Evolutionary conservation across 352 stramenopile genomes (phyloP).

Genomic region (Pythium graminicola): DNA sequence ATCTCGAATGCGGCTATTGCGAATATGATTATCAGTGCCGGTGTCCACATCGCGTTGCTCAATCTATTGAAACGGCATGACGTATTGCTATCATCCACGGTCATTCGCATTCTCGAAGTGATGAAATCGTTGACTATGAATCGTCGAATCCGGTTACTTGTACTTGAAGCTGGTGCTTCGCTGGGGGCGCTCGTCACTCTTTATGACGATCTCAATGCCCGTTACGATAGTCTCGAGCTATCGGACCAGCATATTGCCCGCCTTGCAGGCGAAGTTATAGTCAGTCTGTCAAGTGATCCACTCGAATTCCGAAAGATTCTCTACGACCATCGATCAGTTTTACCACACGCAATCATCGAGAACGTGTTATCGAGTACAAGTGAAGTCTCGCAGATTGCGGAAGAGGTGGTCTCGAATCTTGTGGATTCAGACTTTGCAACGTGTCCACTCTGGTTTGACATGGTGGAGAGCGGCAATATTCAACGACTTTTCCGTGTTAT

Average conservation of each 20-base stretch:
- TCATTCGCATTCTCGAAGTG: constrained; percentile 34
- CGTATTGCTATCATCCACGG: neutral
- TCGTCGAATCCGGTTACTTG: constrained; percentile 58
- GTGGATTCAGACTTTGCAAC: constrained; percentile 78
- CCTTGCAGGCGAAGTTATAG: constrained; percentile 50
- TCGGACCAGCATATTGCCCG: constrained; percentile 36
- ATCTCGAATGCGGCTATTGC: constrained; percentile 53
- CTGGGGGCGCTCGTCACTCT: constrained; percentile 47
- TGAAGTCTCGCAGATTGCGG: constrained; percentile 49
- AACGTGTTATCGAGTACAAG: constrained; percentile 54
- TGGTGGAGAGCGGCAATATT: constrained; percentile 61
- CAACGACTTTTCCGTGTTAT: constrained; percentile 55
- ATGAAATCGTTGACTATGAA: constrained; percentile 48
- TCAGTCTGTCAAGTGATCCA: constrained; percentile 63
- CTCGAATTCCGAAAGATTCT: constrained; percentile 76
- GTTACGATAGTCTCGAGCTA: constrained; percentile 31
- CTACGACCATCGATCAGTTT: constrained; percentile 54
- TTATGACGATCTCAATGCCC: constrained; percentile 39
- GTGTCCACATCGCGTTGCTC: constrained; percentile 61
- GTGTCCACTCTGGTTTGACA: constrained; percentile 70
- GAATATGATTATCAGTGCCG: constrained; percentile 60
- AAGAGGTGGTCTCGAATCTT: constrained; percentile 69
- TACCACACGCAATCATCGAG: constrained; percentile 48
- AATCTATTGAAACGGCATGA: constrained; percentile 34
- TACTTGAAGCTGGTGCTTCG: constrained; percentile 51